Evolutionary conservation across 2,329 filamentous ascomycete genomes (phyloP).

Genomic region (Trichoderma citrinoviride): DNA sequence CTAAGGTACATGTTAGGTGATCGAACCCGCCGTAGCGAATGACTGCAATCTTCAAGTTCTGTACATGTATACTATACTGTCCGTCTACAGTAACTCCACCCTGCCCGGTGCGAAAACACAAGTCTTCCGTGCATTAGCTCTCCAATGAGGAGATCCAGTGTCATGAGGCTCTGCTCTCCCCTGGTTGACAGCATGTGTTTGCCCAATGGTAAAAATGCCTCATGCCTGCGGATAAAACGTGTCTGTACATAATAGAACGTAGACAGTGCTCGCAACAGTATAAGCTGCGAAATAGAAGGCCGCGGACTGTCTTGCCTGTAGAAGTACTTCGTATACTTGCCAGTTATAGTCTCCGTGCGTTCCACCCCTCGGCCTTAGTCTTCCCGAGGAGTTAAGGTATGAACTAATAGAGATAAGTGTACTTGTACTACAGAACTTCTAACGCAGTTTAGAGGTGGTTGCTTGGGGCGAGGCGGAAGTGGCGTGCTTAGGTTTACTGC

Average conservation of each 20-base stretch:
- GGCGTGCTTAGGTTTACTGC: no score
- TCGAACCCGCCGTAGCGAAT: not conserved
- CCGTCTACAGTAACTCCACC: no score
- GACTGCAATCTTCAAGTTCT: not conserved
- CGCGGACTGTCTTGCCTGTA: not conserved
- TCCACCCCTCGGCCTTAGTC: no score
- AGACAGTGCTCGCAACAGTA: not conserved
- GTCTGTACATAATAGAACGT: not conserved
- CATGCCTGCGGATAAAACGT: not conserved
- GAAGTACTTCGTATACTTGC: no score
- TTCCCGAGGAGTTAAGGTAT: no score
- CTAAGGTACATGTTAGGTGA: not conserved
- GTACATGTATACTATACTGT: no score
- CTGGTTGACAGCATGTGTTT: not conserved
- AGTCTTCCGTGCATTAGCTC: not conserved
- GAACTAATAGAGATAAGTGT: no score
- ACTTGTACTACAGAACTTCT: no score
- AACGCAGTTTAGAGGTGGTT: no score
- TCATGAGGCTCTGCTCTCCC: slow-evolving; percentile 5
- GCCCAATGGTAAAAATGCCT: slow-evolving; percentile 9
- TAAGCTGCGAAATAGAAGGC: not conserved
- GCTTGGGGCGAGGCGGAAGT: no score
- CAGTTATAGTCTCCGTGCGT: no score
- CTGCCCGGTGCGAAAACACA: not conserved
- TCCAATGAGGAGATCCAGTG: not conserved